Evolutionary conservation across 1,139 yeast genomes (phyloP).

Genomic region (Taiozyma onychis): DNA sequence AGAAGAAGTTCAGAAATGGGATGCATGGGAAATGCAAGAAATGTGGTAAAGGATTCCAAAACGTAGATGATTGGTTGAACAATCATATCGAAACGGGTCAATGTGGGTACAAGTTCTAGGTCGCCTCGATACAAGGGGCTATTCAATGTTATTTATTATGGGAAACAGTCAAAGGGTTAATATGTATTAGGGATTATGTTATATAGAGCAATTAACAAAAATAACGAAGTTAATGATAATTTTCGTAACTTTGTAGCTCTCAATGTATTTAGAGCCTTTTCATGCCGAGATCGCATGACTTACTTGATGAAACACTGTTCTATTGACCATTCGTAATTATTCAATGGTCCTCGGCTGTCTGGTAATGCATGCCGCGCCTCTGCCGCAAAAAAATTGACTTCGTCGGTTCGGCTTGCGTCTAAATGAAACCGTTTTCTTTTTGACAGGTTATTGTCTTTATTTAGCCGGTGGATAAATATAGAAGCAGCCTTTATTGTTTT

Average conservation of each 20-base stretch:
- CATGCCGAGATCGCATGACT: no score
- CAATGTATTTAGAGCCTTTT: no score
- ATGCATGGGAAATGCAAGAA: slow-evolving; percentile 73
- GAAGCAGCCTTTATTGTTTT: no score
- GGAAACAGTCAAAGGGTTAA: neutral
- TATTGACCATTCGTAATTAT: no score
- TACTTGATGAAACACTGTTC: no score
- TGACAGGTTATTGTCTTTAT: neutral
- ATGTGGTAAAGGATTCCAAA: slow-evolving; percentile 59
- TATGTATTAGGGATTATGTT: neutral
- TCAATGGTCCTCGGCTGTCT: neutral
- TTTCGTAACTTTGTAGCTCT: no score
- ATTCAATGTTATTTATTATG: neutral
- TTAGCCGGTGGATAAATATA: neutral
- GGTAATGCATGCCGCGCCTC: neutral
- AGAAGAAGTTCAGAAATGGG: slow-evolving; percentile 64
- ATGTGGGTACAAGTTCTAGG: slow-evolving; percentile 27
- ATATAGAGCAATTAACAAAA: neutral
- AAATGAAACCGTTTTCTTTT: neutral
- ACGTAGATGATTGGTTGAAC: slow-evolving; percentile 75
- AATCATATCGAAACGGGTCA: slow-evolving; percentile 59
- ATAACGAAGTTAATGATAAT: neutral
- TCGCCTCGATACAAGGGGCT: neutral
- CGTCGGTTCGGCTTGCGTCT: neutral
- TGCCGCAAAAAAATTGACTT: neutral